phyloP scores from a whole-genome alignment of 2,329 filamentous ascomycete genomes.

The Basipetospora chlamydospora region DNA sequence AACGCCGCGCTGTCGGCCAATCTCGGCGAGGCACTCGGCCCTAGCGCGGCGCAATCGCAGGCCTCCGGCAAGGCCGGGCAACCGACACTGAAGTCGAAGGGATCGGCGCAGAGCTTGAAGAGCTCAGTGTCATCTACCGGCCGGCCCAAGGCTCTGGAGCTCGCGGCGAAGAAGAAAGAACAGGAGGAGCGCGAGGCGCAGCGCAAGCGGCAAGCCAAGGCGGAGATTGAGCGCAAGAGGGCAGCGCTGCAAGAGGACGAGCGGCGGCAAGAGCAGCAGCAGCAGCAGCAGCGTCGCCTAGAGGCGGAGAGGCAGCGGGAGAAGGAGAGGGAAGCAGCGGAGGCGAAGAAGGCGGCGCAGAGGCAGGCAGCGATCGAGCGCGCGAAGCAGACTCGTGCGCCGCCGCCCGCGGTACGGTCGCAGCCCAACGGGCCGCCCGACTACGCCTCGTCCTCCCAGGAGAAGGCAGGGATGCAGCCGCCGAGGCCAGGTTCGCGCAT shows the following conservation, averaged over 20 bases:
- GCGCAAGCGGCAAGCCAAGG: constrained; percentile 67
- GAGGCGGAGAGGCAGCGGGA: constrained; percentile 49
- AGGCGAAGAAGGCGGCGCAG: constrained; percentile 52
- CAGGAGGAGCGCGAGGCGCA: constrained; percentile 70
- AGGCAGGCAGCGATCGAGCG: constrained; percentile 49
- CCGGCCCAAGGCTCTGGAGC: constrained; percentile 56
- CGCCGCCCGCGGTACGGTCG: constrained; percentile 42
- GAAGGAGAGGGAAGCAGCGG: constrained; percentile 45
- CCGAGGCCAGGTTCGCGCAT: constrained; percentile 41
- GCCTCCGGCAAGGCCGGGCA: constrained; percentile 53
- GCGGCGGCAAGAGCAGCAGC: constrained; percentile 41
- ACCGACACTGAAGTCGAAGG: constrained; percentile 44
- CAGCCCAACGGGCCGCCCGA: constrained; percentile 39
- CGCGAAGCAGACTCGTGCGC: constrained; percentile 49
- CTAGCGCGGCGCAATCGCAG: constrained; percentile 24
- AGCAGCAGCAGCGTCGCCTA: constrained; percentile 40
- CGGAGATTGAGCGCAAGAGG: constrained; percentile 65
- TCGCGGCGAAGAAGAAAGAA: constrained; percentile 70
- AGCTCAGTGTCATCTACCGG: constrained; percentile 47
- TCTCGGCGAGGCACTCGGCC: constrained; percentile 37
- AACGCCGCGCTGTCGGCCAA: constrained; percentile 42
- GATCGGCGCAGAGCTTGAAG: constrained; percentile 46
- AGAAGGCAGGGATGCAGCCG: constrained; percentile 19
- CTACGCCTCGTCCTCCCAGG: constrained; percentile 20
- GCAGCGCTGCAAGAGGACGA: constrained; percentile 52